Base-by-base conservation (phyloP, 2,329 filamentous ascomycete genomes). In the Colletotrichum shisoi region DNA sequence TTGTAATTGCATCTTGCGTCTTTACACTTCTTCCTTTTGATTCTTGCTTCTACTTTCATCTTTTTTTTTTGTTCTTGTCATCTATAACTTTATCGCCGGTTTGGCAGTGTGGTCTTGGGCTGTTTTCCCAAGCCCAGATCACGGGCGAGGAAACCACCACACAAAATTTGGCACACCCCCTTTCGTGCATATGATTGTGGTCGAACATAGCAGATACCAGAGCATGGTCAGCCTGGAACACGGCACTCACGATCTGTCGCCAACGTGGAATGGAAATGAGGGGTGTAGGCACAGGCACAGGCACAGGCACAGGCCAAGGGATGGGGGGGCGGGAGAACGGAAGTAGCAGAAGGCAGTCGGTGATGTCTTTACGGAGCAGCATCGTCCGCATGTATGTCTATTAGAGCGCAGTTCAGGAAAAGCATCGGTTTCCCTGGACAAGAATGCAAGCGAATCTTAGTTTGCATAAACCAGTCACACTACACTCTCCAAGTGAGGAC, bases 1-100 rank as follows among this genome's bases (percentile, higher is more conserved):
- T 81, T 80, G 77, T 81, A 79, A 80, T 81, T 75, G 75, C 72
- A 73, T 72, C 72, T 71, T 49, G 57, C 40, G 57, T 69, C 61
- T 66, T 66, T 46, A 65, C 54, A 58, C 57, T 69, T 70, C 63
- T 61, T 61, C 54, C 56, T 63, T 67, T 67, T 68, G 67, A 61
- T 67, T 69, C 64, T 63, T 67, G 62, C 21, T 68, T 69, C 63
- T 62, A 62, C 51, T 68, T 67, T 68, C 57, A 67, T 68, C 40
- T 53, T 65, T 46, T 63, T 46, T 63, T 21, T 45, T 67, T 51
- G 44, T 57, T 68, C 52, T 63, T 63, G 57, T 68, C 57, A 62
- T 62, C 63, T 68, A 68, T 68, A 68, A 68, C 67, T 68, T 68
- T 44, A 34, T 67, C 24, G 53, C 66, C 66, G 40, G 34, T 68